These are phyloP conservation scores for Botryobasidium botryosum DNA, from an alignment of 768 basidiomycete genomes.

Conservation along the genomic window DNA sequence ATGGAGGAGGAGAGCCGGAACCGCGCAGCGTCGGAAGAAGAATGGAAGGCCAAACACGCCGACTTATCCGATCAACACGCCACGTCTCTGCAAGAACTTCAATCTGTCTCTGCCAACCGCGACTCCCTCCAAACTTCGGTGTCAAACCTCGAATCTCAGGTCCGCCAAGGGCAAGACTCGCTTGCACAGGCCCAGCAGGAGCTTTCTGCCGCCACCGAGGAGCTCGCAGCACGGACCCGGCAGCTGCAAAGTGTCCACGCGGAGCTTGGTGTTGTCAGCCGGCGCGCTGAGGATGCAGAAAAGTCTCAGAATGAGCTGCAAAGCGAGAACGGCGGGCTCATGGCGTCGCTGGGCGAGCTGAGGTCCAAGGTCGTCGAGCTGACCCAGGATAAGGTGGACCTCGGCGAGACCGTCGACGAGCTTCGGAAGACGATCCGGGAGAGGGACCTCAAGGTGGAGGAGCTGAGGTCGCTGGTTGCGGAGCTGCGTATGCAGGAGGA, in stretches of 20 bases:
- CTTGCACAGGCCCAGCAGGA: slow-evolving; percentile 41
- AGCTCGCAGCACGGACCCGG: slow-evolving; percentile 35
- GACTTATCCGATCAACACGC: slow-evolving; percentile 29
- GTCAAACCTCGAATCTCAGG: slow-evolving; percentile 30
- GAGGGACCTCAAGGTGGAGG: slow-evolving; percentile 39
- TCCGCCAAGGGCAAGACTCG: slow-evolving; percentile 29
- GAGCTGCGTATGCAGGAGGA: slow-evolving; percentile 19
- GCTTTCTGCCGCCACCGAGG: slow-evolving; percentile 35
- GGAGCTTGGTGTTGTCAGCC: slow-evolving; percentile 45
- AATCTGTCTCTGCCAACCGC: slow-evolving; percentile 29
- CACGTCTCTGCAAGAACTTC: slow-evolving; percentile 27
- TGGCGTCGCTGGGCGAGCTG: slow-evolving; percentile 75
- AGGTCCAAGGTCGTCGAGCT: slow-evolving; percentile 71
- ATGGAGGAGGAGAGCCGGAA: slow-evolving; percentile 31
- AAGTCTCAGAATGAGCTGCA: slow-evolving; percentile 54
- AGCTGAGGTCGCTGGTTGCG: slow-evolving; percentile 42
- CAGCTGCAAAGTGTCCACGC: slow-evolving; percentile 42
- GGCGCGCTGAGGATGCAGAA: slow-evolving; percentile 63
- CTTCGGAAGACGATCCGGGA: slow-evolving; percentile 37
- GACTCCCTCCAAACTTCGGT: slow-evolving; percentile 31
- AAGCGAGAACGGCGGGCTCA: slow-evolving; percentile 55
- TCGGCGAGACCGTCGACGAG: slow-evolving; percentile 43
- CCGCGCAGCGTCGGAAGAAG: slow-evolving; percentile 18
- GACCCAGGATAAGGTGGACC: slow-evolving; percentile 50
- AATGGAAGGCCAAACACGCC: slow-evolving; percentile 33